A percentile compares a stretch with the other conserved stretches of the same genome.
Conservation (phyloP, 805 yeast genomes). For the Cyberlindnera subsufficiens region DNA sequence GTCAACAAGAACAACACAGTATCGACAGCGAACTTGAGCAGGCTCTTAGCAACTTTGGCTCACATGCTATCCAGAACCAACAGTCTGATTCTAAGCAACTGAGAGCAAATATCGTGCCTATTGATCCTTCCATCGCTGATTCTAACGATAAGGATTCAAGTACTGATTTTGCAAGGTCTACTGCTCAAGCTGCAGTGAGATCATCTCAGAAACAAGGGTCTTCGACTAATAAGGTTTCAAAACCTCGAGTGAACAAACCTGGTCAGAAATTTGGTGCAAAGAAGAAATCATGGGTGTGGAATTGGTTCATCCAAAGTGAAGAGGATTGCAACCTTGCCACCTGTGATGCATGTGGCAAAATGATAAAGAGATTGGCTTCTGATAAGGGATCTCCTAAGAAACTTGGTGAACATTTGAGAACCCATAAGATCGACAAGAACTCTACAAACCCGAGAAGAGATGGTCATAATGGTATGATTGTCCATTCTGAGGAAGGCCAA, state of each 20-base stretch:
- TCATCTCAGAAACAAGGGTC: constrained; percentile 7
- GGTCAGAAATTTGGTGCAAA: constrained; percentile 57
- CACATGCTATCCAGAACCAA: constrained; percentile 3
- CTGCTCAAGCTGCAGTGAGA: constrained; percentile 21
- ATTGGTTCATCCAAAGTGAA: constrained; percentile 50
- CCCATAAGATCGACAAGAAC: constrained; percentile 41
- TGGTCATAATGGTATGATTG: constrained; percentile 6
- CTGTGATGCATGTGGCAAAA: constrained; percentile 49
- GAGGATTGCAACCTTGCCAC: constrained; percentile 43
- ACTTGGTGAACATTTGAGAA: constrained; percentile 48
- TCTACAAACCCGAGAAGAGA: constrained; percentile 35
- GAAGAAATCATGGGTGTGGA: constrained; percentile 60
- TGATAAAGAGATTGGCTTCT: constrained; percentile 39
- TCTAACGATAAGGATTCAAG: constrained; percentile 9
- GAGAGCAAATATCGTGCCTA: constrained; percentile 13
- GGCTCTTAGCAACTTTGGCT: constrained; percentile 6
- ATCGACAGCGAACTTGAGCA: constrained; percentile 12
- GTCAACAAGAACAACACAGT: constrained; percentile 6
- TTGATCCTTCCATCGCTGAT: constrained; percentile 21
- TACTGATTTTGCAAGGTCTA: constrained; percentile 9
- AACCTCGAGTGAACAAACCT: constrained; percentile 36
- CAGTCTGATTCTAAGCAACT: neutral
- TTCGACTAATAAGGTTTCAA: constrained; percentile 8
- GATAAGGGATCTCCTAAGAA: constrained; percentile 60
- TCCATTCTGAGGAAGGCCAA: constrained; percentile 2